phyloP scores from a whole-genome alignment of 2,329 filamentous ascomycete genomes.

The Ophiostoma australiae region DNA sequence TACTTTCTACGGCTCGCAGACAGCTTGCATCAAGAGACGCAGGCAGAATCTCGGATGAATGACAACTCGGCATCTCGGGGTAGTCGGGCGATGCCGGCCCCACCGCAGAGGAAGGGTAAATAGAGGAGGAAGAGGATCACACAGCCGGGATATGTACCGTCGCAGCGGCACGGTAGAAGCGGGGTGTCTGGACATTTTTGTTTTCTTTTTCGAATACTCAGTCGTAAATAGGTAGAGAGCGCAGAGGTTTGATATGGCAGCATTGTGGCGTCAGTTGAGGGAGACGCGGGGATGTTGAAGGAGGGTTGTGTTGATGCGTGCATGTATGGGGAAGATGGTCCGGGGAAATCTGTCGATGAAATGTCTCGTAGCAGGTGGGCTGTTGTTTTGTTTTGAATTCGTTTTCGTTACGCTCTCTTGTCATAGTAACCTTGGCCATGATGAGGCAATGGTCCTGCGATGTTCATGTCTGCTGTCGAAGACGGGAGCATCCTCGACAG shows the following conservation, averaged over 20 bases:
- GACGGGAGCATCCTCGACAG: background rate
- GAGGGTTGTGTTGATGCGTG: background rate
- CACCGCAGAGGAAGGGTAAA: background rate
- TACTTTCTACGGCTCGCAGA: too few species aligned
- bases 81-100: constrained; percentile 12
- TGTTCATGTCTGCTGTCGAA: background rate
- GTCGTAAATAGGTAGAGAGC: background rate
- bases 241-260: background rate
- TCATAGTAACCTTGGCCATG: too few species aligned
- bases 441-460: too few species aligned
- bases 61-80: background rate
- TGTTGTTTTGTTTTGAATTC: background rate
- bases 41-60: background rate
- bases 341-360: constrained; percentile 2
- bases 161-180: background rate
- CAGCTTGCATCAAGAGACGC: too few species aligned
- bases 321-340: background rate
- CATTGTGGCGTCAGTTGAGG: background rate
- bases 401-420: background rate
- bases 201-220: too few species aligned
- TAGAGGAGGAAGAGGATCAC: background rate
- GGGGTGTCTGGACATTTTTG: background rate
- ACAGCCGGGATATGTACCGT: background rate
- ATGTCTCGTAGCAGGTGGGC: constrained; percentile 2
- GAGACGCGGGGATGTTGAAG: background rate